Conservation (phyloP, 495 filamentous ascomycete species). For the Oidiodendron maius region DNA sequence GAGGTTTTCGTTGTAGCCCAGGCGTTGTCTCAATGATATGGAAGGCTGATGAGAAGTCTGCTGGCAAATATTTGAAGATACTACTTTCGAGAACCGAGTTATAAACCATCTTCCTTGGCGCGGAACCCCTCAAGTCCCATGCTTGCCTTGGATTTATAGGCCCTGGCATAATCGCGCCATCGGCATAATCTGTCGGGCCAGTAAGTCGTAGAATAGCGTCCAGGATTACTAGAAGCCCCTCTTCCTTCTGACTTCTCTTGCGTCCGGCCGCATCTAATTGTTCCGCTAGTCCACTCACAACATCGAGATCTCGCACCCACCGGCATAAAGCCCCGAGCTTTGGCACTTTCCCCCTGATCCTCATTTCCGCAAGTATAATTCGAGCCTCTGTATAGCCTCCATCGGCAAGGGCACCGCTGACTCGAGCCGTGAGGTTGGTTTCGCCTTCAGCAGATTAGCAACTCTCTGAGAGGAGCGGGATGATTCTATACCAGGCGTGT, state of each 20-base stretch:
- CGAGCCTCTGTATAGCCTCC: constrained; percentile 30
- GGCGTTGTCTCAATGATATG: constrained; percentile 37
- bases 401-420: constrained; percentile 37
- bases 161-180: constrained; percentile 4
- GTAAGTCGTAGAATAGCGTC: constrained; percentile 36
- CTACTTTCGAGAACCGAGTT: constrained; percentile 29
- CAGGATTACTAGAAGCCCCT: constrained; percentile 31
- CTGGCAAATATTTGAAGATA: constrained; percentile 21
- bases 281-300: constrained; percentile 33
- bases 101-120: constrained; percentile 23
- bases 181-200: constrained; percentile 31
- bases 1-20: constrained; percentile 37
- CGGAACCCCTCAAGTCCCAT: constrained; percentile 27
- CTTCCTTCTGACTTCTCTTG: constrained; percentile 17
- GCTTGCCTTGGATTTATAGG: constrained; percentile 28
- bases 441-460: constrained; percentile 12
- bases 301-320: constrained; percentile 45
- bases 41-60: constrained; percentile 19
- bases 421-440: constrained; percentile 34
- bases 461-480: neutral
- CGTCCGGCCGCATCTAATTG: constrained; percentile 12
- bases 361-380: constrained; percentile 41
- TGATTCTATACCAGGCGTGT: constrained; percentile 19
- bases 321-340: constrained; percentile 41
- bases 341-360: constrained; percentile 31